phyloP scores from a whole-genome alignment of 2,329 filamentous ascomycete species.

The Fusarium udum region DNA sequence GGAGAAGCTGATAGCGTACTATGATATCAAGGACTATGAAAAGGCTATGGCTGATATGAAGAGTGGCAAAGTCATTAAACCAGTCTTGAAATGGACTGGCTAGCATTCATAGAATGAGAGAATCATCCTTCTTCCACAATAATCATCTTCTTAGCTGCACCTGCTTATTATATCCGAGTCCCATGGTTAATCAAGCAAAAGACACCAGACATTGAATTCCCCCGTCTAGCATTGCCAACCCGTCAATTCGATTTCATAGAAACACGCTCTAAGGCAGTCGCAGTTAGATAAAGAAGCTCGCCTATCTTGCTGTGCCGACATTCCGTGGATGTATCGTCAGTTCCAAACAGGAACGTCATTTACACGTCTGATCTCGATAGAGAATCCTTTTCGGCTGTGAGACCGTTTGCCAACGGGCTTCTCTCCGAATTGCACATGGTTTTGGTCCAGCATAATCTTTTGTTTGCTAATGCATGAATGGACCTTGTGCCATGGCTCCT shows the following conservation, averaged over 20 bases:
- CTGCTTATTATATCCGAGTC: fast-evolving
- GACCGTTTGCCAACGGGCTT: not conserved
- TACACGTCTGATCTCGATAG: not conserved
- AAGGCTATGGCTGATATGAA: constrained; percentile 3
- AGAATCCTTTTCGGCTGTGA: too few species aligned
- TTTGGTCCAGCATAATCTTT: not conserved
- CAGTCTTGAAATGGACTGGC: not conserved
- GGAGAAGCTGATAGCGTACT: not conserved
- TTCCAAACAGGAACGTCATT: not conserved
- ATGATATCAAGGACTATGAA: not conserved
- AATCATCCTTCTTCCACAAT: not conserved
- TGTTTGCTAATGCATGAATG: not conserved
- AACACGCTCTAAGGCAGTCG: not conserved
- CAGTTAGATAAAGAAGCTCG: not conserved
- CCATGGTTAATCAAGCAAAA: too few species aligned
- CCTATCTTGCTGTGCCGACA: not conserved
- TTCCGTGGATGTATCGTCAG: too few species aligned
- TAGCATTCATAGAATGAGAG: fast-evolving
- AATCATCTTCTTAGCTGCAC: fast-evolving
- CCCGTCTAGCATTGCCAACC: not conserved
- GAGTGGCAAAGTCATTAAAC: not conserved
- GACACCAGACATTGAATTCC: fast-evolving
- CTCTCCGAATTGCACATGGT: not conserved
- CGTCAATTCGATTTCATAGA: fast-evolving
- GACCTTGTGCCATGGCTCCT: too few species aligned